These are phyloP conservation scores for Mycena leptocephala DNA, from an alignment of 768 basidiomycete species.

Conservation along the genomic window DNA sequence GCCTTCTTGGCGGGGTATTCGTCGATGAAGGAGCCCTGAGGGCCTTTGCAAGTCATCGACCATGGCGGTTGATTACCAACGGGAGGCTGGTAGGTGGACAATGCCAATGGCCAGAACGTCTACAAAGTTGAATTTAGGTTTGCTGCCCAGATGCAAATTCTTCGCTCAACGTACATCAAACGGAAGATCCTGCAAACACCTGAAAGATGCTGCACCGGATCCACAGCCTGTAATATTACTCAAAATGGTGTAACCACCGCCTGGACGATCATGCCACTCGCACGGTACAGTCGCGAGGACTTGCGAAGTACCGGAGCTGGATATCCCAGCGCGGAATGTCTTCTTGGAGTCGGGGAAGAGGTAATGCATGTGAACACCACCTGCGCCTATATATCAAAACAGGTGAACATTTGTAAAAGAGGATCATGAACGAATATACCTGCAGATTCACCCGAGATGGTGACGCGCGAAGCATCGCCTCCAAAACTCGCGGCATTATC, in stretches of 20 bases:
- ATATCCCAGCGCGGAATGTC: slow-evolving; percentile 7
- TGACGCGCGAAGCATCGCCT: slow-evolving; percentile 5
- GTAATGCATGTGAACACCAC: slow-evolving; percentile 1
- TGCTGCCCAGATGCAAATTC: not conserved
- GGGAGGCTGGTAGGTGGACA: not conserved
- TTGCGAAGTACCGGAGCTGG: not conserved
- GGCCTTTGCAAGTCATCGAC: slow-evolving; percentile 4
- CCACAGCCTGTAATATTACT: slow-evolving; percentile 2
- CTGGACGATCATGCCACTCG: slow-evolving; percentile 6
- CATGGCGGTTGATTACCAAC: not conserved
- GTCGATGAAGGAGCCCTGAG: not conserved
- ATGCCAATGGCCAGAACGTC: not conserved
- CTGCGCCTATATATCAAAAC: not conserved
- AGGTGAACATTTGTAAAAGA: not conserved
- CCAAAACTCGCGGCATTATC: slow-evolving; percentile 9
- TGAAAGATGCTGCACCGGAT: not conserved
- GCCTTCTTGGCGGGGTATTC: slow-evolving; percentile 2
- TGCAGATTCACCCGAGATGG: slow-evolving; percentile 7
- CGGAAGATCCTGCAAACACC: not conserved
- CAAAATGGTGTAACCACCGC: not conserved
- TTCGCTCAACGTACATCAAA: not conserved
- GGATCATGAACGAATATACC: not conserved
- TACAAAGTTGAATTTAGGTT: not conserved
- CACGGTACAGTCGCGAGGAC: not conserved
- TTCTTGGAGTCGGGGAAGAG: slow-evolving; percentile 1